Base-by-base conservation (phyloP, 1,284 basidiomycete genomes). In the Microbotryum intermedium region DNA sequence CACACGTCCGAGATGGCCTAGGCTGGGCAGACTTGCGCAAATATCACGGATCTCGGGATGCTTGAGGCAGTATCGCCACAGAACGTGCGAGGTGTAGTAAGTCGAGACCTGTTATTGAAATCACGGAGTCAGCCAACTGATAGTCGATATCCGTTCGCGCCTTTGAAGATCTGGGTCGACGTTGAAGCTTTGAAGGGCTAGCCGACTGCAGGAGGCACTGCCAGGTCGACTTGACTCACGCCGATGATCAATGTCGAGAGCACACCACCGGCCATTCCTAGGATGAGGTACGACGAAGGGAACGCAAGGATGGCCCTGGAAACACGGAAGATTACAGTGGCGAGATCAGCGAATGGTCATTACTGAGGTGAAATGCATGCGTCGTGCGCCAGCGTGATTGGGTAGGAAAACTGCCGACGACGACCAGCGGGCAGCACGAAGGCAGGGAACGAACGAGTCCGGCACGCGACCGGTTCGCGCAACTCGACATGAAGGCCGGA, bases 41-140 rank as follows among this genome's bases (percentile, higher is more conserved):
- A 44, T n/a, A 18, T 20, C 50, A 11, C 57, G 58, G 48, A 79
- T 74, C 56, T 82, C 78, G 0, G 83, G 83, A 61, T 85, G 79
- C 60, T 75, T 76, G 68, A 85, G 76, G 71, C 82, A 83, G 72
- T 80, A 86, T 5, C 76, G 73, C 79, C 80, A 82, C 9, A 83
- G 76, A 25, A 81, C 73, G 50, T 79, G 76, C 6, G 79, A 77
- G 0, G 77, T 79, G 64, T 78, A 79, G 28, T 57, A 75, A 68
- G 49, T 76, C 72, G 52, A 62, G 46, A 54, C 21, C 7, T 39
- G 34, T 16, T 11, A 18, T 16, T 39, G 18, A 39, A 16, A 39
- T 16, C 6, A 39, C 10, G 11, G n/a, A 3, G 34, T 39, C 34
- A 39, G 34, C 11, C 10, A 39, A 10, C 34, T 13, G 30, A 2